Evolutionary conservation across 495 filamentous ascomycete species (phyloP), one percentile per base, ranked within the genome.

Genomic region (Neohortaea acidophila): DNA sequence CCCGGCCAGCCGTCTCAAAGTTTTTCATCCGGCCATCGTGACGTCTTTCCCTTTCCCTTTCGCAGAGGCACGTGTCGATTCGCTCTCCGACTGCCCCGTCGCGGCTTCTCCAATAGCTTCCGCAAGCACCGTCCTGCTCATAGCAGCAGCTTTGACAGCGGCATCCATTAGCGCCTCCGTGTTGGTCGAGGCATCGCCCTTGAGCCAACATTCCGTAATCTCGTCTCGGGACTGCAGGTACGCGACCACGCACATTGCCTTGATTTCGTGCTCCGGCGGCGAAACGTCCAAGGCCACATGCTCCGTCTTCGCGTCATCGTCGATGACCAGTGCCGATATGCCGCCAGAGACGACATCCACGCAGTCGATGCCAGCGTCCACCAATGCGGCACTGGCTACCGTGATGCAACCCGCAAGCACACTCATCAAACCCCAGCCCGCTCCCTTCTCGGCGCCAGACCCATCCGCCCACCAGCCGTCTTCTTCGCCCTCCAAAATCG

Each of bases 341-440:
- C 89, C 89, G 3, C 87, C 89, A 11, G 79, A 68, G 3, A 93
- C 81, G 21, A 92, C 66, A 57, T 96, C 89, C 22, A 94, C 72
- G 57, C 85, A 94, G 52, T 97, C 89, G 45, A 97, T 94, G 2
- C 83, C 84, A 0, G 89, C 91, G 61, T 97, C 91, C 1, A 78
- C 78, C 59, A 97, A 77, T 5, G 91, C 89, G n/a, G 89, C 91
- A 41, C 84, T 84, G 23, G 89, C 84, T 43, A 84, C 85, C 1
- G 83, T 96, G 44, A 97, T 84, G 55, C 86, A 94, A 1, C 83
- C 84, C 19, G 84, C 80, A 5, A 97, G 63, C 25, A 91, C 81
- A 55, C 77, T 84, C 82, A 97, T 87, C 68, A 81, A 75, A 0
- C 79, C 75, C 68, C 79, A 81, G 15, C 73, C 72, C 14, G 48